Conservation (phyloP, 2,329 filamentous ascomycete species). For the Capronia epimyces region DNA sequence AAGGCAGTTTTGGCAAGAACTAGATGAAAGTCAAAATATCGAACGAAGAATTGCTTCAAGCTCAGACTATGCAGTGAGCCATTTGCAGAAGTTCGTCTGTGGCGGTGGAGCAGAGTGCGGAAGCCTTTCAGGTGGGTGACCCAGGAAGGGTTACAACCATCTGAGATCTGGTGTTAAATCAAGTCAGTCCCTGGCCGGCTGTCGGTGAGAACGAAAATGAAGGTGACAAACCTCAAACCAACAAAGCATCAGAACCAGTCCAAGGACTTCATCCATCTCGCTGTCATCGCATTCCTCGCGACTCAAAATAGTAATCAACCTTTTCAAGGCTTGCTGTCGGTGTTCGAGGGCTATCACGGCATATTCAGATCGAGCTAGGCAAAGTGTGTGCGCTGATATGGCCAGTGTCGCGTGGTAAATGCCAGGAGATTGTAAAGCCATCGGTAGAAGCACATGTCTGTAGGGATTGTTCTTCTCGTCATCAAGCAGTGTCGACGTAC, state of each 20-base stretch:
- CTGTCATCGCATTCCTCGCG: slow-evolving; percentile 2
- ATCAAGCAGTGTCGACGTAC: slow-evolving; percentile 30
- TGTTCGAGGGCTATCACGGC: slow-evolving; percentile 29
- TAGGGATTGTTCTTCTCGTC: slow-evolving; percentile 31
- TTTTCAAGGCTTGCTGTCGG: slow-evolving; percentile 12
- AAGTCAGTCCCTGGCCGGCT: background rate
- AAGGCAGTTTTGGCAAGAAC: slow-evolving; percentile 31
- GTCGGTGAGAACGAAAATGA: background rate
- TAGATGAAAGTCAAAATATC: slow-evolving; percentile 31
- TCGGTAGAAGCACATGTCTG: slow-evolving; percentile 31
- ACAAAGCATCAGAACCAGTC: slow-evolving; percentile 31
- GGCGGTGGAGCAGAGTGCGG: slow-evolving; percentile 23
- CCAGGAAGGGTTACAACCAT: slow-evolving; percentile 31
- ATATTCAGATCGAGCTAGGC: slow-evolving; percentile 26
- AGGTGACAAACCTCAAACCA: slow-evolving; percentile 27
- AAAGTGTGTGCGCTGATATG: slow-evolving; percentile 30
- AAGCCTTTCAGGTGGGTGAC: slow-evolving; percentile 31
- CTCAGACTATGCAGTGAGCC: slow-evolving; percentile 20
- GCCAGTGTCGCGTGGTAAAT: slow-evolving; percentile 31
- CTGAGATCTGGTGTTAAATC: slow-evolving; percentile 24
- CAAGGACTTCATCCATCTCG: slow-evolving; percentile 31
- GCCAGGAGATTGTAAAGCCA: slow-evolving; percentile 30
- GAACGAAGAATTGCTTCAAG: slow-evolving; percentile 28
- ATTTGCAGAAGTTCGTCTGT: background rate
- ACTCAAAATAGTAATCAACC: slow-evolving; percentile 4